Evolutionary conservation across 108 stramenopile species (phyloP), one percentile per base, ranked within the genome.

Genomic region (Discostella pseudostelligera): DNA sequence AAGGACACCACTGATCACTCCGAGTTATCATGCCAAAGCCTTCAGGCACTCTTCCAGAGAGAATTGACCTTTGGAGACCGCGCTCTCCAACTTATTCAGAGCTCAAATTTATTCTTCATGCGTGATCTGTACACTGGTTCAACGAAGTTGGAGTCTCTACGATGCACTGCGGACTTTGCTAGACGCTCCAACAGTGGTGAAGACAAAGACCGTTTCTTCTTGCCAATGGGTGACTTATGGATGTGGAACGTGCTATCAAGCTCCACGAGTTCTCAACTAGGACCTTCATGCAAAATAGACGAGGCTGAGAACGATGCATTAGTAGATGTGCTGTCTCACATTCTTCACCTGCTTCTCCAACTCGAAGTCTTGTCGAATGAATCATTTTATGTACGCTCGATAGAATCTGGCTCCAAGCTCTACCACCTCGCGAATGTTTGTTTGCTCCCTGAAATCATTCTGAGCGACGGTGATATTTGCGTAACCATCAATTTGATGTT

Each of bases 381-480:
- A 47, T 13, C 56, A 35, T 59, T 7, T 53, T 83, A 69, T 37
- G 25, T 44, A 44, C 39, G 24, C 25, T 42, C 19, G 24, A 44
- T 87, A 11, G 56, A 79, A 10, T 19, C 56, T 19, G 93, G 93
- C 14, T 65, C 82, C 42, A 94, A 89, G 53, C 70, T 94, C 19
- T 94, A 94, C 67, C 86, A 89, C 53, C 51, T 85, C 7, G 66
- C 85, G 47, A 94, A 91, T 62, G 58, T 86, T 16, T 94, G 86
- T 50, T 61, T 94, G 44, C 71, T 84, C 39, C 81, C 84, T 20
- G 89, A 94, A 60, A 62, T 47, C 3, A 60, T 89, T 6, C 42
- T 91, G 44, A 58, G 81, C 0, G 72, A 84, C 28, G 81, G 82
- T 20, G 53, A 48, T 21, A 20, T 77, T 56, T 13, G 28, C n/a